Percentiles rank a stretch among this genome's conserved stretches.
phyloP scores from a whole-genome alignment of 106 monocot species.

The Triglochin maritima region DNA sequence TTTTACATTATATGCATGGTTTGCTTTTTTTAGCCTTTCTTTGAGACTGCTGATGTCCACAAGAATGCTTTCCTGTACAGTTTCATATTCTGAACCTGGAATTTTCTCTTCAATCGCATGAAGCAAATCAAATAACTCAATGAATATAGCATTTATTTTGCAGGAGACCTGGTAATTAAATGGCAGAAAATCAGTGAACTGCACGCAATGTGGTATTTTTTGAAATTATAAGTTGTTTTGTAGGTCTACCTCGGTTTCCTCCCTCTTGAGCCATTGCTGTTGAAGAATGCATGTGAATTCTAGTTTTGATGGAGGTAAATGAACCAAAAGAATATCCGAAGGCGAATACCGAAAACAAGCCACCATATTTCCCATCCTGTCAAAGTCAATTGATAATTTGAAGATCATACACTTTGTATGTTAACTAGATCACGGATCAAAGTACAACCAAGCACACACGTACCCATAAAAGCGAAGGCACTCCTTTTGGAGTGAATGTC shows the following conservation, averaged over 20 bases:
- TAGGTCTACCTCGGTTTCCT: conserved; percentile 33
- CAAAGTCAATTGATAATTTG: too few relatives aligned
- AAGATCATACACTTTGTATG: too few relatives aligned
- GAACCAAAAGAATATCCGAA: conserved; percentile 67
- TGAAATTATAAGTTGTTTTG: too few relatives aligned
- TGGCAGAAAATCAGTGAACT: too few relatives aligned
- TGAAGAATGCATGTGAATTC: conserved; percentile 36
- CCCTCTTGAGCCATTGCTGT: conserved; percentile 49
- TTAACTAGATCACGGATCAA: too few relatives aligned
- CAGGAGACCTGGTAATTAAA: conserved; percentile 29
- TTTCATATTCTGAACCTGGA: conserved; percentile 23
- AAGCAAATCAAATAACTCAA: conserved; percentile 46
- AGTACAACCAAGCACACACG: background rate
- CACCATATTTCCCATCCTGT: conserved; percentile 79
- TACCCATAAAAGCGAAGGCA: conserved; percentile 97
- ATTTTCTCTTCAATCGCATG: conserved; percentile 42
- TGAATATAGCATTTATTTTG: conserved; percentile 38
- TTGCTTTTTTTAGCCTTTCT: conserved; percentile 42
- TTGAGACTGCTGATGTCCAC: conserved; percentile 42
- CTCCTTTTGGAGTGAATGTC: conserved; percentile 88
- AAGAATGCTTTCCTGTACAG: conserved; percentile 29
- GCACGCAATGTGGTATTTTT: too few relatives aligned
- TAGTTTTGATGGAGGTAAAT: conserved; percentile 53
- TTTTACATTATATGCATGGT: conserved; percentile 53
- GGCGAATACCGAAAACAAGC: conserved; percentile 82